Percentiles rank a stretch among this genome's conserved stretches.
phyloP scores from a whole-genome alignment of 306 rosid genomes.

The Macrotyloma uniflorum region DNA sequence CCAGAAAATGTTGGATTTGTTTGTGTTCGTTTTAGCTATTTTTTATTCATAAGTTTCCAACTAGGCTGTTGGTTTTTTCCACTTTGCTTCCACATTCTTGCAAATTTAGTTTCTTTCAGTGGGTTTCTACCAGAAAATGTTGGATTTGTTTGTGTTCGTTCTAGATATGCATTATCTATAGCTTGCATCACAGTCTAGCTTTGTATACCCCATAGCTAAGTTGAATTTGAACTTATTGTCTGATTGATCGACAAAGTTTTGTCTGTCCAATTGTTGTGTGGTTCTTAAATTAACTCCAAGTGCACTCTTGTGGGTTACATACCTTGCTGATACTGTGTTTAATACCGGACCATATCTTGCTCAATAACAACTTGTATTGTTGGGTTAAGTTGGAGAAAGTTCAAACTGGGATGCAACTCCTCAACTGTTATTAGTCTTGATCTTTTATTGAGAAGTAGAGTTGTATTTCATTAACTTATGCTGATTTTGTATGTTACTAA shows the following conservation, averaged over 20 bases:
- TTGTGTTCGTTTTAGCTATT: no score
- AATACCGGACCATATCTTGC: no score
- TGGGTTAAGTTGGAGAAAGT: background rate
- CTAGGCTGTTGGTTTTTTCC: no score
- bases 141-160: background rate
- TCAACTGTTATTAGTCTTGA: background rate
- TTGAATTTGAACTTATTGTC: conserved; percentile 33
- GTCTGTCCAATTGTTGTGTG: conserved; percentile 16
- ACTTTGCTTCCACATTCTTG: no score
- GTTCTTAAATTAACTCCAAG: background rate
- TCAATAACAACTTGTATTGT: background rate
- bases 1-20: no score
- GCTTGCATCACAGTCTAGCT: background rate
- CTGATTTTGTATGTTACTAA: no score
- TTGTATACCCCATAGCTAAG: background rate
- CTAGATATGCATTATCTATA: background rate
- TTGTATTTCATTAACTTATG: background rate
- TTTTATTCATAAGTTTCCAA: no score
- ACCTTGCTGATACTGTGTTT: no score
- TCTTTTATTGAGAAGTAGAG: background rate
- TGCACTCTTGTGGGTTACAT: background rate
- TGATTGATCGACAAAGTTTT: background rate
- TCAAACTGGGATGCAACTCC: background rate
- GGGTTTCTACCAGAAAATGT: no score
- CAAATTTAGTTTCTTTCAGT: no score